These are phyloP conservation scores for Fagopyrum tataricum DNA, from an alignment of 148 eudicot genomes.

Conservation along the genomic window DNA sequence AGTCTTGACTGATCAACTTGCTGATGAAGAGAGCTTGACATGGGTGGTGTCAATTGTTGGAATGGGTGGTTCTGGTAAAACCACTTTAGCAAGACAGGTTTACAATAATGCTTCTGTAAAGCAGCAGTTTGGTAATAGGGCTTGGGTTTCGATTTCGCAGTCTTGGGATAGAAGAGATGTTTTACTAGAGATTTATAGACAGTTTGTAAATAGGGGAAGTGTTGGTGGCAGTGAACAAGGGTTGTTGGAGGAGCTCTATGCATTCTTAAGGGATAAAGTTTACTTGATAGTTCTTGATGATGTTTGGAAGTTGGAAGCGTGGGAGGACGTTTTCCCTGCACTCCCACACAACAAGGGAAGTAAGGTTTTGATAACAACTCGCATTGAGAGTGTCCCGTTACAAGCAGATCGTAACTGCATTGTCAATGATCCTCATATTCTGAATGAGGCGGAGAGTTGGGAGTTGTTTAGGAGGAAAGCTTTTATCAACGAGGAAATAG, in stretches of 20 bases:
- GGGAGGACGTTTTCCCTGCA: slow-evolving; percentile 1
- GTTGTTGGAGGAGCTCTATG: not conserved
- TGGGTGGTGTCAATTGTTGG: slow-evolving; percentile 25
- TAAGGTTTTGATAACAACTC: slow-evolving; percentile 19
- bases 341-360: slow-evolving; percentile 14
- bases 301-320: slow-evolving; percentile 17
- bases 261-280: slow-evolving; percentile 9
- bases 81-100: slow-evolving; percentile 23
- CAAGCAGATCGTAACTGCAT: slow-evolving; percentile 1
- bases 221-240: not conserved
- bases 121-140: slow-evolving; percentile 16
- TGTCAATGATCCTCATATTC: slow-evolving; percentile 6
- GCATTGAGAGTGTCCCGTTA: not conserved
- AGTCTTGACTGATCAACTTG: not conserved
- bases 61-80: slow-evolving; percentile 29
- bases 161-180: not conserved
- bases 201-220: not conserved
- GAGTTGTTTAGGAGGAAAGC: slow-evolving; percentile 16
- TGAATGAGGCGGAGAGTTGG: slow-evolving; percentile 16
- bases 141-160: slow-evolving; percentile 22
- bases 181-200: slow-evolving; percentile 15
- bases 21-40: not conserved
- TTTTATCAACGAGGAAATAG: not conserved
- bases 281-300: slow-evolving; percentile 26
- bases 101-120: slow-evolving; percentile 11